Conservation (phyloP, 164 flowering plant species). For the Kalanchoe fedtschenkoi region DNA sequence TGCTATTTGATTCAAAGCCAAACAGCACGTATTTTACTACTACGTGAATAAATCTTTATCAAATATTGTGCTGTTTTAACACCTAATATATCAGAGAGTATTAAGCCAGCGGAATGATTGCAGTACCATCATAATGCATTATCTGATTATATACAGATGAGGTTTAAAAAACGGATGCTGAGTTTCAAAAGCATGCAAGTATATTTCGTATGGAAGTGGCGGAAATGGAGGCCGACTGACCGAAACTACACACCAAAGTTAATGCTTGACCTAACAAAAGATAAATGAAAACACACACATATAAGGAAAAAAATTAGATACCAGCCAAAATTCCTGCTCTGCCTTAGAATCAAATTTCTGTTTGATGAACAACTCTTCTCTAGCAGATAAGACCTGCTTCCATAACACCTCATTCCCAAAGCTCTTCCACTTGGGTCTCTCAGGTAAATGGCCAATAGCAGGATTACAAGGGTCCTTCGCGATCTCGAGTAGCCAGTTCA, state of each 20-base stretch:
- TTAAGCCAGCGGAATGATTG: too few relatives aligned
- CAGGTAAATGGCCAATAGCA: slow-evolving; percentile 25
- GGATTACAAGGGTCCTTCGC: slow-evolving; percentile 58
- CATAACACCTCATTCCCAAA: slow-evolving; percentile 26
- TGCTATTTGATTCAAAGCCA: too few relatives aligned
- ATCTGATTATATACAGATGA: background rate
- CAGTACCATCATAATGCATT: background rate
- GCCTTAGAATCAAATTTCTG: slow-evolving; percentile 15
- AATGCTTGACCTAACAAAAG: background rate
- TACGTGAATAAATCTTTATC: too few relatives aligned
- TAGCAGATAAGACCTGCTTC: slow-evolving; percentile 44
- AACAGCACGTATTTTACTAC: too few relatives aligned
- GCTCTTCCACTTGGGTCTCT: slow-evolving; percentile 30
- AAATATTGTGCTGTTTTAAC: too few relatives aligned
- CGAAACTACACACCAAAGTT: background rate
- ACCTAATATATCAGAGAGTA: too few relatives aligned
- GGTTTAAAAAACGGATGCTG: background rate
- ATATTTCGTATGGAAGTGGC: background rate
- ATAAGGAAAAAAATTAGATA: slow-evolving; percentile 8
- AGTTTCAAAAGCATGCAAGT: background rate
- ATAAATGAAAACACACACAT: background rate
- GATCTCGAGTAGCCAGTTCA: slow-evolving; percentile 43
- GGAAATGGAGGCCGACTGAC: background rate
- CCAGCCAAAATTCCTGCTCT: slow-evolving; percentile 30
- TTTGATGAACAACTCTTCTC: slow-evolving; percentile 30